A percentile compares a stretch with the other conserved stretches of the same genome.
phyloP scores from a whole-genome alignment of 2,329 filamentous ascomycete species.

The Emmonsiellopsis sp. region DNA sequence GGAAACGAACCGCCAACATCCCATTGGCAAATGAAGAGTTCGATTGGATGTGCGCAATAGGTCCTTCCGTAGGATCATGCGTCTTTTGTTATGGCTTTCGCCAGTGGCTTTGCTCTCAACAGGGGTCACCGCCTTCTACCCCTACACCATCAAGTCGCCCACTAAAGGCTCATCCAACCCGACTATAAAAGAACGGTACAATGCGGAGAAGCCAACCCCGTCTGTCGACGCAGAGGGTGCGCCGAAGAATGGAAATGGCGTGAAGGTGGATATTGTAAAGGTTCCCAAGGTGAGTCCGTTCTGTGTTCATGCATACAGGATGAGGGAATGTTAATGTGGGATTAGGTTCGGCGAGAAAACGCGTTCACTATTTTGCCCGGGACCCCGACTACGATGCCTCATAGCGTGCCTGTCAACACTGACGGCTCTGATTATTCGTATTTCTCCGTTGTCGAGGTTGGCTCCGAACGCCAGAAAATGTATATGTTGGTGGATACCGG shows the following conservation, averaged over 20 bases:
- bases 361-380: slow-evolving; percentile 37
- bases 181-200: slow-evolving; percentile 4
- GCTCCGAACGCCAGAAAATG: slow-evolving; percentile 42
- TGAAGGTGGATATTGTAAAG: slow-evolving; percentile 31
- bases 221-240: slow-evolving; percentile 15
- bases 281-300: slow-evolving; percentile 15
- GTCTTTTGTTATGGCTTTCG: slow-evolving; percentile 28
- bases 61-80: slow-evolving; percentile 23
- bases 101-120: slow-evolving; percentile 22
- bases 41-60: background rate
- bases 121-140: slow-evolving; percentile 35
- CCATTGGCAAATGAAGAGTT: background rate
- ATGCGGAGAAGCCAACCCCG: slow-evolving; percentile 25
- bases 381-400: slow-evolving; percentile 29
- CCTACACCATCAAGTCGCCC: slow-evolving; percentile 18
- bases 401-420: slow-evolving; percentile 44
- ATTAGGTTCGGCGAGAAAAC: slow-evolving; percentile 37
- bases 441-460: slow-evolving; percentile 43
- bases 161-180: background rate
- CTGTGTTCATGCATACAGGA: background rate
- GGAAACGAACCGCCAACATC: too few relatives aligned
- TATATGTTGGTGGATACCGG: slow-evolving; percentile 48
- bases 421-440: slow-evolving; percentile 49
- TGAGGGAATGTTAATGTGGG: slow-evolving; percentile 10
- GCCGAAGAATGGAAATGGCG: slow-evolving; percentile 15